Evolutionary conservation across 1,284 basidiomycete species (phyloP).

Genomic region (Jaminaea rosea): DNA sequence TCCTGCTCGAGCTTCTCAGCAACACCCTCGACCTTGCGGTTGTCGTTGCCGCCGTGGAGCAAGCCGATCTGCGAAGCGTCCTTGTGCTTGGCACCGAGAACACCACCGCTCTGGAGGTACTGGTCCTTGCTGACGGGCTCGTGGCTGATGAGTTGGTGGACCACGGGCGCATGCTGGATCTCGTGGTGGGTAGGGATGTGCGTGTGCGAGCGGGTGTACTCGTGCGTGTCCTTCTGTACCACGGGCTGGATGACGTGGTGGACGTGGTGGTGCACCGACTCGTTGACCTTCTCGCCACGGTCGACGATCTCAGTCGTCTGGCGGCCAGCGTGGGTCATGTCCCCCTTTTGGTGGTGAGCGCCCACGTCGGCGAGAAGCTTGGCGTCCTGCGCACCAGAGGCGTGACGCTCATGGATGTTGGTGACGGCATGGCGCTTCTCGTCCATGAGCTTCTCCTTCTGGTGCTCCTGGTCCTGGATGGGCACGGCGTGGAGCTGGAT

Average conservation of each 20-base stretch:
- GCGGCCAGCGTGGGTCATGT: slow-evolving; percentile 24
- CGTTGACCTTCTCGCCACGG: slow-evolving; percentile 43
- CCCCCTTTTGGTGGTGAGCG: slow-evolving; percentile 22
- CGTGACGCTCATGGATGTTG: slow-evolving; percentile 38
- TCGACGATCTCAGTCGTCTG: slow-evolving; percentile 36
- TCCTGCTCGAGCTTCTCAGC: slow-evolving; percentile 30
- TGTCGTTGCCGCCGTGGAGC: slow-evolving; percentile 35
- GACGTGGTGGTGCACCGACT: slow-evolving; percentile 44
- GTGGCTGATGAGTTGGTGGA: slow-evolving; percentile 41
- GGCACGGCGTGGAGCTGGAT: slow-evolving; percentile 47
- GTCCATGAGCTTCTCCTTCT: slow-evolving; percentile 30
- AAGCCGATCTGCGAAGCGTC: slow-evolving; percentile 28
- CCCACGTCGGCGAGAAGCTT: slow-evolving; percentile 38
- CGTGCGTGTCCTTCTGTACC: slow-evolving; percentile 45
- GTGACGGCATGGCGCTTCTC: slow-evolving; percentile 34
- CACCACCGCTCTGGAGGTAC: slow-evolving; percentile 37
- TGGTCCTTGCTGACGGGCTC: slow-evolving; percentile 39
- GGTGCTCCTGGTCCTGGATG: slow-evolving; percentile 43
- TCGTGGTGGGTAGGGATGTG: slow-evolving; percentile 36
- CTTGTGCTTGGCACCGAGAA: slow-evolving; percentile 19
- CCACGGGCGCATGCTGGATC: slow-evolving; percentile 45
- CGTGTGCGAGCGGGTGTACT: slow-evolving; percentile 45
- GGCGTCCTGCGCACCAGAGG: slow-evolving; percentile 46
- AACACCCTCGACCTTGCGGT: slow-evolving; percentile 34
- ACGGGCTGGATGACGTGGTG: slow-evolving; percentile 48